Conservation (phyloP, 148 eudicot species). For the Mesembryanthemum crystallinum region DNA sequence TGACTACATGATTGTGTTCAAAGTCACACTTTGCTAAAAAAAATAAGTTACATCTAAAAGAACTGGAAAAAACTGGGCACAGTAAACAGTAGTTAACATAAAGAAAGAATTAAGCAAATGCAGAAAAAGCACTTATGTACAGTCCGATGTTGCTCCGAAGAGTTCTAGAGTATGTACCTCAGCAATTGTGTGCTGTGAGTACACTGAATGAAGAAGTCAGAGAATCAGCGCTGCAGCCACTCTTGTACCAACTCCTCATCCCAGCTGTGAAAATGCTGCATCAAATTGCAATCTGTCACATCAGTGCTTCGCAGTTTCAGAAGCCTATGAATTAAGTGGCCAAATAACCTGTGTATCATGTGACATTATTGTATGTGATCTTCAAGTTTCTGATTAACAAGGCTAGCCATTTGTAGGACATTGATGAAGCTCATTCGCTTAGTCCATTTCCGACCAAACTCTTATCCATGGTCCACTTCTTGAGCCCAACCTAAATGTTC, state of each 20-base stretch:
- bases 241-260: background rate
- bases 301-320: background rate
- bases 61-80: too few species aligned
- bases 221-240: slow-evolving; percentile 1
- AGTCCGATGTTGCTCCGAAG: slow-evolving; percentile 13
- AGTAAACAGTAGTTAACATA: background rate
- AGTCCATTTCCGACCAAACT: slow-evolving; percentile 52
- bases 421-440: slow-evolving; percentile 2
- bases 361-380: background rate
- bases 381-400: slow-evolving; percentile 8
- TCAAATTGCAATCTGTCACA: background rate
- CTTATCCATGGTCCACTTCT: slow-evolving; percentile 75
- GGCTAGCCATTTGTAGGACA: slow-evolving; percentile 11
- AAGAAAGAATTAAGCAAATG: background rate
- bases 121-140: background rate
- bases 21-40: background rate
- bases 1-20: background rate
- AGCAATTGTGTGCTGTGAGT: background rate
- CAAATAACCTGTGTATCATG: background rate
- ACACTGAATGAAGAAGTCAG: background rate
- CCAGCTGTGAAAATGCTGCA: background rate
- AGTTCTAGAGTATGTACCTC: slow-evolving; percentile 7
- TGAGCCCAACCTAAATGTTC: slow-evolving; percentile 50
- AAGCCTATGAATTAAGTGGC: background rate
- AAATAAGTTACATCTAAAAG: background rate